Evolutionary conservation across 83 land plant species (phyloP).

Genomic region (Diphasiastrum complanatum): DNA sequence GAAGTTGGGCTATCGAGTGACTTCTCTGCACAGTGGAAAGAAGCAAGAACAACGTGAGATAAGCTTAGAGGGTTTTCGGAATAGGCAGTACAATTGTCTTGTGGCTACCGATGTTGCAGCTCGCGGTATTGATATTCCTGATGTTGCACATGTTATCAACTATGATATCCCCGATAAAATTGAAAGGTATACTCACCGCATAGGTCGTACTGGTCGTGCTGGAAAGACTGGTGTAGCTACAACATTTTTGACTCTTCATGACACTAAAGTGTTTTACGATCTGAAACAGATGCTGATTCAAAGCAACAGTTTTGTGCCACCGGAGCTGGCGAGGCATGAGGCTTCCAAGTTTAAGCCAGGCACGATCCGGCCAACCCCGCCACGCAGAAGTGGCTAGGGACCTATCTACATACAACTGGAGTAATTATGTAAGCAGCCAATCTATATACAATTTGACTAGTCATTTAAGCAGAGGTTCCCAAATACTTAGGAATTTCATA

Average conservation of each 20-base stretch:
- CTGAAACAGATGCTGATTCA: constrained; percentile 85
- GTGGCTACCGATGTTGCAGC: constrained; percentile 98
- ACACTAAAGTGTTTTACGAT: constrained; percentile 79
- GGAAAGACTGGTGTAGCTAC: constrained; percentile 94
- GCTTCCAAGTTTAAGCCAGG: constrained; percentile 94
- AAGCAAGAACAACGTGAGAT: constrained; percentile 91
- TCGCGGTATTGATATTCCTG: constrained; percentile 95
- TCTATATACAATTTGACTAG: too few relatives aligned
- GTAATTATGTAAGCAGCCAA: too few relatives aligned
- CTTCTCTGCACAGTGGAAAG: constrained; percentile 89
- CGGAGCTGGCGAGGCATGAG: constrained; percentile 81
- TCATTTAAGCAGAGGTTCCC: too few relatives aligned
- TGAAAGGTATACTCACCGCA: constrained; percentile 89
- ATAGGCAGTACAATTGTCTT: constrained; percentile 64
- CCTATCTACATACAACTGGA: too few relatives aligned
- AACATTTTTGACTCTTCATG: constrained; percentile 71
- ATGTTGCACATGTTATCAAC: constrained; percentile 89
- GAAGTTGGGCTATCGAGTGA: constrained; percentile 63
- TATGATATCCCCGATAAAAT: constrained; percentile 79
- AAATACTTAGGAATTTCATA: too few relatives aligned
- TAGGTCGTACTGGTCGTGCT: constrained; percentile 91
- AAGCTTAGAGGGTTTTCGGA: constrained; percentile 83
- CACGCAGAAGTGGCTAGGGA: too few relatives aligned
- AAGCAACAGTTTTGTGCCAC: constrained; percentile 85
- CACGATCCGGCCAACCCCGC: too few relatives aligned